phyloP scores from a whole-genome alignment of 768 basidiomycete genomes.

The Gyrodon lividus region DNA sequence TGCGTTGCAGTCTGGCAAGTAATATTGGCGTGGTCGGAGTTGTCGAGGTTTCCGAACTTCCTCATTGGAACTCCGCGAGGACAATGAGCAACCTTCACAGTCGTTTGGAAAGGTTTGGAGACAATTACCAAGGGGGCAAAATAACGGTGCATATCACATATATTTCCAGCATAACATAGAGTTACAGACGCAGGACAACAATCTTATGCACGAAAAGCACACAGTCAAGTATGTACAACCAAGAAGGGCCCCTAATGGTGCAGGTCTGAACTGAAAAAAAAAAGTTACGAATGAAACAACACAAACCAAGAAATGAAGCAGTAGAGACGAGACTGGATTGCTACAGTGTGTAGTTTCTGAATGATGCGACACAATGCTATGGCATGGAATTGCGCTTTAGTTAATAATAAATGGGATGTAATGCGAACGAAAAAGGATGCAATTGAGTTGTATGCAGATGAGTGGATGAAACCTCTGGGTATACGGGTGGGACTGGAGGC shows the following conservation, averaged over 20 bases:
- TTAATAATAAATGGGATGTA: conserved; percentile 2
- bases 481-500: background rate
- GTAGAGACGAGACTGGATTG: background rate
- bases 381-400: conserved; percentile 12
- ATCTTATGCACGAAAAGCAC: background rate
- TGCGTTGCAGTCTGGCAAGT: too few relatives aligned
- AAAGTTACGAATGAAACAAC: background rate
- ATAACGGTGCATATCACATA: background rate
- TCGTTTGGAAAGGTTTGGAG: too few relatives aligned
- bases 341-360: conserved; percentile 1
- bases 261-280: background rate
- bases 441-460: background rate
- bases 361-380: conserved; percentile 15
- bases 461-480: background rate
- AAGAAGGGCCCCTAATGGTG: background rate
- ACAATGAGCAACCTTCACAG: too few relatives aligned
- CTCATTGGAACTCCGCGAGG: background rate
- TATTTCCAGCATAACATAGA: background rate
- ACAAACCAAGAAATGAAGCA: background rate
- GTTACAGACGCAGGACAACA: background rate
- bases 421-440: conserved; percentile 4
- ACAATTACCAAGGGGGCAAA: background rate
- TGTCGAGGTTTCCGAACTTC: too few relatives aligned
- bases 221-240: background rate
- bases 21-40: too few relatives aligned